Evolutionary conservation across 371 early-diverging fungal species (phyloP).

Genomic region (Parasitella parasitica): DNA sequence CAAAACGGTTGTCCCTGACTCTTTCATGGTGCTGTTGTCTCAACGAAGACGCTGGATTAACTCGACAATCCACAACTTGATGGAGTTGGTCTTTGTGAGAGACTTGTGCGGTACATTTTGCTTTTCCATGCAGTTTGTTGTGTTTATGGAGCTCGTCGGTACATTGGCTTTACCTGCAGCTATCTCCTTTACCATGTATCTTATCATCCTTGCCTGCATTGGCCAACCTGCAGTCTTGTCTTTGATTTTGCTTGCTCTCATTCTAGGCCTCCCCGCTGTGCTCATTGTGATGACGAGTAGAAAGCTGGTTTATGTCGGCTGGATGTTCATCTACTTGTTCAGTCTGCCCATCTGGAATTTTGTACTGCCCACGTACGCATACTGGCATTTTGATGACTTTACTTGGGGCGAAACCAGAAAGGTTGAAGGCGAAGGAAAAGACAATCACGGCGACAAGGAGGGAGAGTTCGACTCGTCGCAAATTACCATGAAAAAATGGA

Average conservation of each 20-base stretch:
- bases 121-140: slow-evolving; percentile 90
- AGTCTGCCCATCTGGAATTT: slow-evolving; percentile 98
- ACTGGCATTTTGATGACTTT: slow-evolving; percentile 99
- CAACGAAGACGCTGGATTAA: slow-evolving; percentile 94
- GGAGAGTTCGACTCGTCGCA: slow-evolving; percentile 74
- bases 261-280: slow-evolving; percentile 84
- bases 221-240: slow-evolving; percentile 66
- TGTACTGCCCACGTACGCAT: slow-evolving; percentile 94
- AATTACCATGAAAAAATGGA: slow-evolving; percentile 66
- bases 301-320: slow-evolving; percentile 88
- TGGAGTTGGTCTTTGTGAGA: slow-evolving; percentile 81
- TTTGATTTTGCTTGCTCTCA: slow-evolving; percentile 66
- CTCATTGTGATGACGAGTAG: slow-evolving; percentile 90
- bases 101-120: slow-evolving; percentile 90
- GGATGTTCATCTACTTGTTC: slow-evolving; percentile 94
- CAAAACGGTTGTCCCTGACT: slow-evolving; percentile 84
- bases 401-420: slow-evolving; percentile 89
- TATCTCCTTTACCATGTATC: slow-evolving; percentile 68
- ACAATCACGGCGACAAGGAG: slow-evolving; percentile 71
- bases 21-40: slow-evolving; percentile 78
- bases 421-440: slow-evolving; percentile 67
- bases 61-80: slow-evolving; percentile 86
- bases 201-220: slow-evolving; percentile 50
- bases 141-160: slow-evolving; percentile 85
- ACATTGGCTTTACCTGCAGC: slow-evolving; percentile 87